Evolutionary conservation across 108 stramenopile species (phyloP).

Genomic region (Nitzschia inconspicua): DNA sequence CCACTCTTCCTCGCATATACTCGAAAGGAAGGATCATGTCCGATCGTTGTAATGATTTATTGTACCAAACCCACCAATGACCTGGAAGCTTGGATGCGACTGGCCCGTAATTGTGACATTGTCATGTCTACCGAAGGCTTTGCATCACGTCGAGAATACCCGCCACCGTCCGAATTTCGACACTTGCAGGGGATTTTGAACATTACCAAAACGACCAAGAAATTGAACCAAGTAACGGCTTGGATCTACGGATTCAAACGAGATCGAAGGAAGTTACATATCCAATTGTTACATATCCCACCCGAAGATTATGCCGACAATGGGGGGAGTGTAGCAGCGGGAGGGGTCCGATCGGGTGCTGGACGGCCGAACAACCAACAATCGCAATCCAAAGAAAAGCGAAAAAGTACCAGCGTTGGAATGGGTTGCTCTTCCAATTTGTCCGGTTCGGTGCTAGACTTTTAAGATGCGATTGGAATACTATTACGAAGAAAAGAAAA

Average conservation of each 20-base stretch:
- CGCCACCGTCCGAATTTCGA: constrained; percentile 81
- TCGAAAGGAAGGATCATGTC: constrained; percentile 48
- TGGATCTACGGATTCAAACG: constrained; percentile 74
- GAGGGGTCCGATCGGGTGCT: constrained; percentile 46
- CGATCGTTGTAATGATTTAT: constrained; percentile 66
- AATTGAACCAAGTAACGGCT: constrained; percentile 47
- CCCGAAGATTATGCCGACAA: constrained; percentile 64
- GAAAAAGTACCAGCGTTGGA: neutral
- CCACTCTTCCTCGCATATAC: constrained; percentile 68
- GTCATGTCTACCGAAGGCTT: constrained; percentile 54
- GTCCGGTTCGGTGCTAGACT: constrained; percentile 34
- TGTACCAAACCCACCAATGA: constrained; percentile 35
- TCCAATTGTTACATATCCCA: constrained; percentile 76
- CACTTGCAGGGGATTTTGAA: constrained; percentile 69
- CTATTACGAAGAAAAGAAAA: neutral
- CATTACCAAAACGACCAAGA: constrained; percentile 53
- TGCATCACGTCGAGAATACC: constrained; percentile 40
- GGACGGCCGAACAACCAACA: constrained; percentile 7
- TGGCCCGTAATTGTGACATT: constrained; percentile 37
- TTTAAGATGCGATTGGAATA: constrained; percentile 30
- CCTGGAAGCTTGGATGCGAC: neutral
- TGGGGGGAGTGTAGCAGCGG: constrained; percentile 37
- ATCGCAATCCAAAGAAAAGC: neutral
- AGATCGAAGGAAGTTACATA: constrained; percentile 79
- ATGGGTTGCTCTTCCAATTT: constrained; percentile 30